Conservation (phyloP, 345 rosid genomes). For the Corchorus capsularis region DNA sequence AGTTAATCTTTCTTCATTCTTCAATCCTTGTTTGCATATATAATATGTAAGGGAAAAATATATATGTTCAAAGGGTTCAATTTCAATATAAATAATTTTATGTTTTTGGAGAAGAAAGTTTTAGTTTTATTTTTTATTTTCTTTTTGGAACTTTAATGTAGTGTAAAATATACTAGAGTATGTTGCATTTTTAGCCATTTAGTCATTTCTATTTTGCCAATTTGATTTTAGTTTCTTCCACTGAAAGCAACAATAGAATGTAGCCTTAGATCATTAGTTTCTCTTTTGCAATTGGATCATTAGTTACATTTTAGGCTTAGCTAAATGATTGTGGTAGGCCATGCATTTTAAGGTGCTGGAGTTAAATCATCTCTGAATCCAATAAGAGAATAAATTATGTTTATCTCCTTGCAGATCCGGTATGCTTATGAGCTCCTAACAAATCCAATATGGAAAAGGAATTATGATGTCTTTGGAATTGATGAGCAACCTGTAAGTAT, state of each 20-base stretch:
- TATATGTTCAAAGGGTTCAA: neutral
- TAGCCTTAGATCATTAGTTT: neutral
- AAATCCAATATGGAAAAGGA: slow-evolving; percentile 76
- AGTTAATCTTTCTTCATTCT: slow-evolving; percentile 8
- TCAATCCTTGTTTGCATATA: neutral
- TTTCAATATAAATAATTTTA: neutral
- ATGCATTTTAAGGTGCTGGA: neutral
- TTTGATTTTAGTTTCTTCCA: neutral
- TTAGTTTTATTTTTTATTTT: neutral
- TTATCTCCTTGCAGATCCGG: slow-evolving; percentile 53
- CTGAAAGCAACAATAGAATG: too few relatives aligned
- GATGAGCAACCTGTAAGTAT: slow-evolving; percentile 79
- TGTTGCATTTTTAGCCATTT: neutral
- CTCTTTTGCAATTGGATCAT: neutral
- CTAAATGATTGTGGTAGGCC: neutral
- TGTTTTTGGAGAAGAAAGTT: neutral
- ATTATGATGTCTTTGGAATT: slow-evolving; percentile 73
- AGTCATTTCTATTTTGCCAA: neutral
- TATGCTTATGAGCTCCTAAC: slow-evolving; percentile 83
- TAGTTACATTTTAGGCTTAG: neutral
- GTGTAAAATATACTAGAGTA: neutral
- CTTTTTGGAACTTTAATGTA: neutral
- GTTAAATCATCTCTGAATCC: neutral
- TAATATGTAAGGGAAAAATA: neutral
- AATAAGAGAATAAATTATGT: slow-evolving; percentile 1